Conservation (phyloP, 2,329 filamentous ascomycete species). For the Neoscytalidium dimidiatum region DNA sequence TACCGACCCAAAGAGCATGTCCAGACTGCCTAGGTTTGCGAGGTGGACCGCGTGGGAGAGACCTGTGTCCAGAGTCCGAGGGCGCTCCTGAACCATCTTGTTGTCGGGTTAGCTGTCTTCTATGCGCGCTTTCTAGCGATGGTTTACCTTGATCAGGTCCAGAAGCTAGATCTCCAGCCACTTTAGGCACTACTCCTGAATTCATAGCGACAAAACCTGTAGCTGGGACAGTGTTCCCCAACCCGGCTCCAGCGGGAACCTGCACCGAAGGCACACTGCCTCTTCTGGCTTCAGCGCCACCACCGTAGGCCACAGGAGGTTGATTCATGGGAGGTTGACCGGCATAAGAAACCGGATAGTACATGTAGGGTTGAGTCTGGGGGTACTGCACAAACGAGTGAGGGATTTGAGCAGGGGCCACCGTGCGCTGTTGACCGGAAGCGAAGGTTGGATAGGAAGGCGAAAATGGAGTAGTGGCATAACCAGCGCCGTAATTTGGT, state of each 20-base stretch:
- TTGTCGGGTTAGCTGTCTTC: neutral
- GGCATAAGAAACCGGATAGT: constrained; percentile 11
- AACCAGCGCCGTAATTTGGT: constrained; percentile 31
- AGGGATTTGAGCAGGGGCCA: constrained; percentile 8
- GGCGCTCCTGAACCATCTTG: neutral
- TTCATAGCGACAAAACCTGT: neutral
- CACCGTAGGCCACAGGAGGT: constrained; percentile 28
- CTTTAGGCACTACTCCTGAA: neutral
- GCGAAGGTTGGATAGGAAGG: constrained; percentile 28
- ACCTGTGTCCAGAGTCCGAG: constrained; percentile 26
- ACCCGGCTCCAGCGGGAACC: neutral
- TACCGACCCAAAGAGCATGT: constrained; percentile 94
- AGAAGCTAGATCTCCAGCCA: constrained; percentile 5
- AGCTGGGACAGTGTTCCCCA: neutral
- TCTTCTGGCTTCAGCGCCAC: constrained; percentile 34
- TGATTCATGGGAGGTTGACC: constrained; percentile 28
- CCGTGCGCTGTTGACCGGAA: constrained; percentile 4
- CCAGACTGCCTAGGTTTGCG: constrained; percentile 71
- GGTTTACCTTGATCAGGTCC: constrained; percentile 29
- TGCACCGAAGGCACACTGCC: constrained; percentile 28
- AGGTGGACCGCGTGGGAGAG: constrained; percentile 61
- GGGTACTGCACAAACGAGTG: constrained; percentile 14
- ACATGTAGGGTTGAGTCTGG: constrained; percentile 18
- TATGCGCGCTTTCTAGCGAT: neutral
- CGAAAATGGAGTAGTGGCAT: constrained; percentile 30